Percentiles rank a stretch among this genome's conserved stretches.
These are phyloP conservation scores for Saccharomyces paradoxus DNA, from an alignment of 805 yeast species.

Conservation along the genomic window DNA sequence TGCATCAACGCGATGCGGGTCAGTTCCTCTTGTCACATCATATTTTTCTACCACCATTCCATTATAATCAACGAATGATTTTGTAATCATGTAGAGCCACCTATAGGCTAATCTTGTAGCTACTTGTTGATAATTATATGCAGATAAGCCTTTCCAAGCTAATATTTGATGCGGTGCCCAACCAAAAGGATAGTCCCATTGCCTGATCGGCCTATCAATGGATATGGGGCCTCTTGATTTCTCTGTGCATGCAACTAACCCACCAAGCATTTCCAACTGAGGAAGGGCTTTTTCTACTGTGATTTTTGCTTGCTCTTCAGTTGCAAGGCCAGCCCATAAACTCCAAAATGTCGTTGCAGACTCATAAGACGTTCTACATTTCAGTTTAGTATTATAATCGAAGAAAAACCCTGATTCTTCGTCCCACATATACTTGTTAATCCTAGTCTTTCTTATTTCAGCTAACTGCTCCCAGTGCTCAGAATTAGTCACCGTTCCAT, in stretches of 20 bases:
- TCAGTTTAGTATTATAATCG: conserved; percentile 65
- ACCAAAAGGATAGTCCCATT: conserved; percentile 97
- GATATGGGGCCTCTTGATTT: conserved; percentile 64
- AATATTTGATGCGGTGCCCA: conserved; percentile 99
- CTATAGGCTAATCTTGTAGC: conserved; percentile 70
- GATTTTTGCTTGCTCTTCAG: conserved; percentile 56
- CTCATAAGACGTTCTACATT: conserved; percentile 57
- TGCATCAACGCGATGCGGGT: conserved; percentile 87
- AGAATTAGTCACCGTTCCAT: conserved; percentile 38
- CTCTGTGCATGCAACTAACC: conserved; percentile 77
- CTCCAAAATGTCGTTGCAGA: conserved; percentile 92
- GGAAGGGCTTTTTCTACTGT: conserved; percentile 51
- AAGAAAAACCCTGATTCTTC: conserved; percentile 68
- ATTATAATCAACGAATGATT: conserved; percentile 83
- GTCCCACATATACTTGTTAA: conserved; percentile 76
- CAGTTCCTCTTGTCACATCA: conserved; percentile 73
- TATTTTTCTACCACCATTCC: conserved; percentile 95
- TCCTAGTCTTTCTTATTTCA: conserved; percentile 40
- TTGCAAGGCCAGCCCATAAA: conserved; percentile 71
- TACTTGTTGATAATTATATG: conserved; percentile 61
- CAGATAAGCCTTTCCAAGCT: conserved; percentile 79
- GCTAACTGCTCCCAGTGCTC: conserved; percentile 60
- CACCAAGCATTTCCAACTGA: conserved; percentile 79
- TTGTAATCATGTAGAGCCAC: conserved; percentile 82
- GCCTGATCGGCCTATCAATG: conserved; percentile 73